Base-by-base conservation (phyloP, 1,284 basidiomycete genomes). In the Chalciporus sp. region DNA sequence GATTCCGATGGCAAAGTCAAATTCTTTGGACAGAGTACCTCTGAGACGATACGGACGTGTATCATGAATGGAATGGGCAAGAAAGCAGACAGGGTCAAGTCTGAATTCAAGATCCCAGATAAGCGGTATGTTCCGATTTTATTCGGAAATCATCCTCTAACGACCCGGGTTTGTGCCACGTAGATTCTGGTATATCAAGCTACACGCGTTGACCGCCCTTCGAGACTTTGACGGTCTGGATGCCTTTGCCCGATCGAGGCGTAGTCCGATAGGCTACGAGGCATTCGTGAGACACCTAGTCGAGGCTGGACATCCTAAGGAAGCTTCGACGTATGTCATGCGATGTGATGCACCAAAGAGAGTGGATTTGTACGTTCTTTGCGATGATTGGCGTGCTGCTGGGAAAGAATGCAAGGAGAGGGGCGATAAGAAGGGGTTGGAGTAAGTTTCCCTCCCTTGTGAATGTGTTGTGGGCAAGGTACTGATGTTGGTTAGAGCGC, bases 231-330 rank as follows among this genome's bases (percentile, higher is more conserved):
- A 93, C 31, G 86, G 80, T 1, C 78, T 98, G 7, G 94, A 97
- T 52, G 67, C 78, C 0, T 95, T 97, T 67, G 84, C 93, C 0
- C 89, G 86, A 62, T 88, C 86, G 42, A 94, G 87, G 70, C 85
- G 92, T 61, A 94, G 90, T 68, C 95, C 97, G 1, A 97, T 98
- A 57, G 96, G 97, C 3, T 98, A 95, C 66, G 94, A 96, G 68
- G 85, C 91, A 0, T 97, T 96, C 69, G 95, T 97, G 17, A 85
- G 83, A 47, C 85, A 93, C 68, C 77, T 94, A 31, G 80, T 92
- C 19, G 77, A 84, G 47, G 84, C 85, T 49, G 90, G 88, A 0
- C 81, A 92, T 64, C 64, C 76, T 5, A 87, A 84, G 56, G 87
- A 95, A 65, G 95, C 92, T 1, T 75, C 83, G 0, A 59, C 74